Base-by-base conservation (phyloP, 805 yeast species). In the Ogataea neopini region DNA sequence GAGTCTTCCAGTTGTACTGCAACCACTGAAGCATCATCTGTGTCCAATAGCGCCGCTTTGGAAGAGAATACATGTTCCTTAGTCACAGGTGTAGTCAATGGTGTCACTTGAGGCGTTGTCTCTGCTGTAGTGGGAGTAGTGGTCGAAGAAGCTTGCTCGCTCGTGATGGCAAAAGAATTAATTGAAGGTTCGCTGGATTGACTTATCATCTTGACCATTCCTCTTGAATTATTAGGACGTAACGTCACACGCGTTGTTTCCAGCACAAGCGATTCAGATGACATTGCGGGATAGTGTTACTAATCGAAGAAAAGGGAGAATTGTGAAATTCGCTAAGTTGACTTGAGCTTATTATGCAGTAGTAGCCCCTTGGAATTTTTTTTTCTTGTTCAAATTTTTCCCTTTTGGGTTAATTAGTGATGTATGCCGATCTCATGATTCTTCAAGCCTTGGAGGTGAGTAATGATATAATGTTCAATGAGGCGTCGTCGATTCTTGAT, bases 1-100 rank as follows among this genome's bases (percentile, higher is more conserved):
- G 40, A 40, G 40, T 47, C 44, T 8, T 28, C 37, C 3, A 51
- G 40, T 2, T 35, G 43, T 13, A 38, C 8, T 6, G 19, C 29
- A 1, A 42, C 29, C 22, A 15, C 13, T 14, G 29, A 14, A 4
- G 28, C 23, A 25, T 26, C 33, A 25, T 6, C 33, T 4, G 13
- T 33, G 14, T 29, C 28, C 13, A 15, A n/a, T 11, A 18, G 7
- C 5, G 18, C 19, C 7, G 23, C 18, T 15, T 39, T 39, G 6
- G 41, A 20, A n/a, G 18, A 3, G n/a, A n/a, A n/a, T n/a, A n/a
- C n/a, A n/a, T n/a, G n/a, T n/a, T n/a, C n/a, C 6, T 30, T 14
- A 9, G 18, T 15, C 6, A 14, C 15, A n/a, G 34, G 42, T 7
- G 42, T 28, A 11, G 42, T 17, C 33, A 26, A 18, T 13, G 42